Evolutionary conservation across 1,139 yeast species (phyloP), one percentile per base, ranked within the genome.

Genomic region (Taphrina flavorubra): DNA sequence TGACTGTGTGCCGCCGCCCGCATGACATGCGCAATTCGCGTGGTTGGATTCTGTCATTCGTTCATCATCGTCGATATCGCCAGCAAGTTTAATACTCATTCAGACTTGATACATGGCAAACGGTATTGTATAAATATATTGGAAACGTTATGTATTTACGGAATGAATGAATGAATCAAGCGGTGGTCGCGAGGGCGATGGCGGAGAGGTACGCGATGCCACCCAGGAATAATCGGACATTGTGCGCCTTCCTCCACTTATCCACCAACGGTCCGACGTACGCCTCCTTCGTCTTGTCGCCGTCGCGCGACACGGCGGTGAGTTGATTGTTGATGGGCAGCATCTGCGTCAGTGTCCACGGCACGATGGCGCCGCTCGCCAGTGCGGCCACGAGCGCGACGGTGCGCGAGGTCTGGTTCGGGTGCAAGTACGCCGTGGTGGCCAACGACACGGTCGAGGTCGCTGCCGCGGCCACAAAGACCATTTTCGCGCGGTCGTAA

Each of bases 271-370:
- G 25, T 5, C 44, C 62, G n/a, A 39, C 46, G 6, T 58, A 58
- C 39, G 62, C 37, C 36, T 42, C 62, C 42, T 44, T 58, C 25
- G 51, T 44, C 40, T n/a, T 18, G 46, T 58, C 62, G 39, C 62
- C 62, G 31, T 25, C 31, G 36, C 36, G 11, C n/a, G 47, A 25
- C 25, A 58, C 44, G 13, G 39, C 42, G 16, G 18, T 16, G 40
- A 58, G 39, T 44, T 58, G 62, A 25, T 58, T 2, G 25, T 58
- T 58, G 62, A 58, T 20, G 25, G 62, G 62, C 53, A 46, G 11
- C 62, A 58, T 58, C 18, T 37, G 46, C 18, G n/a, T 14, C 18
- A 58, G 6, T 6, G 62, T 58, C 39, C 42, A 58, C 37, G 51
- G 51, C 39, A 42, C 51, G 31, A 58, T 58, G 53, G 31, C 10